Base-by-base conservation (phyloP, 495 filamentous ascomycete species). In the Podospora didyma region DNA sequence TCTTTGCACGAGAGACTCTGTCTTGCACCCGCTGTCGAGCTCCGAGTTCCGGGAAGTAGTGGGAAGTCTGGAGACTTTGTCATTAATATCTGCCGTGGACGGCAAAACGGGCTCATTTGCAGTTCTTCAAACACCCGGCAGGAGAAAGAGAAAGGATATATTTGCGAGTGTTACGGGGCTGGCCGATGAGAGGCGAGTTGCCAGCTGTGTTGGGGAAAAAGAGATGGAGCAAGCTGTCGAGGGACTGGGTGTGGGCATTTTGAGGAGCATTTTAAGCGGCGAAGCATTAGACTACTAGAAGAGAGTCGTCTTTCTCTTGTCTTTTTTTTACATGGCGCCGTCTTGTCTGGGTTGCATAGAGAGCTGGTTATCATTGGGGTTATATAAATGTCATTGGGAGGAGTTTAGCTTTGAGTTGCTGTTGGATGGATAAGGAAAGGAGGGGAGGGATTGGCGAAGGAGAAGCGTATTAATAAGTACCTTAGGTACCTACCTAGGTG, bases 41-140 rank as follows among this genome's bases (percentile, higher is more conserved):
- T 92, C 88, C 2, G 94, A 99, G 69, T 97, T 99, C 68, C 82
- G 91, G 46, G 95, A 97, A 69, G 91, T 99, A 3, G 75, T 98
- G n/a, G 83, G 86, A 10, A 92, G 87, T 47, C 73, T 98, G 26
- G 94, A 97, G 71, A 90, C 90, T 0, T 71, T 95, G 60, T 89
- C 88, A 1, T 70, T 97, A 14, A 79, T 96, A 14, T 82, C 85
- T n/a, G 84, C 86, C 31, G 89, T 91, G 31, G 89, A 89, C 56
- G 84, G 84, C 42, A 83, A 86, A 56, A 85, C 79, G 34, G 86
- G 86, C 20, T 85, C 82, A 46, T 83, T 84, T 46, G 71, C 80
- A 20, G 73, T 72, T 46, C 69, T 80, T 31, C 78, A 73, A 58
- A 78, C 74, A 20, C 63, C 68, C 7, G 50, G 59, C 7, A 20